Percentiles rank a stretch among this genome's conserved stretches.
Evolutionary conservation across 2,329 filamentous ascomycete genomes (phyloP).

Genomic region (Sclerotinia spermophila): DNA sequence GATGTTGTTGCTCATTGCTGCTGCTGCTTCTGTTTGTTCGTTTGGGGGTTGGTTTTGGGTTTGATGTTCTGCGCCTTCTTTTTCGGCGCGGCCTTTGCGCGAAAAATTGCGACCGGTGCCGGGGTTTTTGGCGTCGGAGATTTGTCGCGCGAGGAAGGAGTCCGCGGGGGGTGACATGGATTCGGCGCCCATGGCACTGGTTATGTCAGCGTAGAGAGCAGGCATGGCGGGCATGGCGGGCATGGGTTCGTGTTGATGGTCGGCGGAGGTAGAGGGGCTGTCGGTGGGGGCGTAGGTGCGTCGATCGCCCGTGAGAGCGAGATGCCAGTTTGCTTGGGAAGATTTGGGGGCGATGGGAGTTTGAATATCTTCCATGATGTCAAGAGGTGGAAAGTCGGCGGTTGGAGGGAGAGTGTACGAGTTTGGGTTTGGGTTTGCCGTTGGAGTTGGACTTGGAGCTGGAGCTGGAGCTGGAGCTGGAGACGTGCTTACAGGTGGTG

Average conservation of each 20-base stretch:
- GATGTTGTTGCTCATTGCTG: background rate
- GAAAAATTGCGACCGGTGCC: constrained; percentile 9
- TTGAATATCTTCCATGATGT: constrained; percentile 13
- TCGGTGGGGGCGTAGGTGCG: constrained; percentile 13
- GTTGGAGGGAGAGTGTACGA: background rate
- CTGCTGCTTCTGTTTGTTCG: background rate
- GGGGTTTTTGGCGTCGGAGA: background rate
- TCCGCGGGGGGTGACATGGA: background rate
- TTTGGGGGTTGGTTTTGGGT: background rate
- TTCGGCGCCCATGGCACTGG: constrained; percentile 1
- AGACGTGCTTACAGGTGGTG: background rate
- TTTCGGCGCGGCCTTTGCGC: constrained; percentile 7
- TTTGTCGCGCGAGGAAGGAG: background rate
- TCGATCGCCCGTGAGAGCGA: constrained; percentile 13
- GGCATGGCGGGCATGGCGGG: constrained; percentile 11
- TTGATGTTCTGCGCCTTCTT: background rate
- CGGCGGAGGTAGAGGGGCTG: background rate
- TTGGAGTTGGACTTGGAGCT: background rate
- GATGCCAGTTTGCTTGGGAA: constrained; percentile 8
- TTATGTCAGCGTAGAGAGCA: constrained; percentile 7
- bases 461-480: background rate
- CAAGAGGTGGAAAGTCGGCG: constrained; percentile 8
- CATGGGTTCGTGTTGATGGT: constrained; percentile 11
- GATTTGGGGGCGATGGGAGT: background rate
- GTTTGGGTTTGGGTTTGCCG: background rate